Evolutionary conservation across 2,329 filamentous ascomycete species (phyloP).

Genomic region (Phyllosticta citriasiana): DNA sequence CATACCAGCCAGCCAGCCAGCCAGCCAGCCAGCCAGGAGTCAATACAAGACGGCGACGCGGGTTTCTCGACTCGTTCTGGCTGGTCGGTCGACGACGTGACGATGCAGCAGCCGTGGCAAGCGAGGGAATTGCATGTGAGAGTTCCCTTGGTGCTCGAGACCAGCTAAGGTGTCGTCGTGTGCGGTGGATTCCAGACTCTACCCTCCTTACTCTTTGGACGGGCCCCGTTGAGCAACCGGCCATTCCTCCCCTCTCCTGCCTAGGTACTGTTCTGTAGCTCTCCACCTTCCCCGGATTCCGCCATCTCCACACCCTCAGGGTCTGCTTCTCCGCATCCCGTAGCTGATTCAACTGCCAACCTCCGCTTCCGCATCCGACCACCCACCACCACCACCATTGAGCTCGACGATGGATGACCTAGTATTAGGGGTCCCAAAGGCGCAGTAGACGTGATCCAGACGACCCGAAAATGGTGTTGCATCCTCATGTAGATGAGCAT

Average conservation of each 20-base stretch:
- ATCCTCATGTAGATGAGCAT: too few species aligned
- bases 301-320: background rate
- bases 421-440: too few species aligned
- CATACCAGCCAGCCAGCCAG: background rate
- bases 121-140: background rate
- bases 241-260: background rate
- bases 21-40: too few species aligned
- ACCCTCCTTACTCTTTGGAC: background rate
- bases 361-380: too few species aligned
- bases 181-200: background rate
- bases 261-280: background rate
- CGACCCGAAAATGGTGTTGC: too few species aligned
- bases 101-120: background rate
- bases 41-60: background rate
- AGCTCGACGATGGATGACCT: too few species aligned
- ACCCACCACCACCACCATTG: too few species aligned
- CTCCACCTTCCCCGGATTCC: background rate
- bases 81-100: background rate
- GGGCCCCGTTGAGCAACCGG: background rate
- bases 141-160: background rate
- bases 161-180: background rate
- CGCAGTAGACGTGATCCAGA: too few species aligned
- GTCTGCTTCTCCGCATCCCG: too few species aligned
- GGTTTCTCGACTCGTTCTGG: background rate
- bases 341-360: too few species aligned